Base-by-base conservation (phyloP, 768 basidiomycete species). In the Leccinum variicolor region DNA sequence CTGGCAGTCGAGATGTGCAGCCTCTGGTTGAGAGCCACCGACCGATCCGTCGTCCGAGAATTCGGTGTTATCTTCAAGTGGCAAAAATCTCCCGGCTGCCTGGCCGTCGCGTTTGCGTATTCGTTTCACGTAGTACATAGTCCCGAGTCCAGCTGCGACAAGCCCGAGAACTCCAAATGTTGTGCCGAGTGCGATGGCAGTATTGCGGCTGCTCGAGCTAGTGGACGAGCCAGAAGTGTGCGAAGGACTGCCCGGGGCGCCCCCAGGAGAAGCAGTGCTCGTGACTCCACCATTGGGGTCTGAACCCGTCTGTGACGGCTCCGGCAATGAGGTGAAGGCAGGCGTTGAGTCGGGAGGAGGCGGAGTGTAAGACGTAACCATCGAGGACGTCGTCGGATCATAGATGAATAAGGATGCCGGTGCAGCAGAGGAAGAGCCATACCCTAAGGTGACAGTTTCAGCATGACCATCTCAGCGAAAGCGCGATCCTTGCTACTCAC, bases 81-180 rank as follows among this genome's bases (percentile, higher is more conserved):
- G 59, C 21, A 58, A 51, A 50, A 72, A 72, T 19, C 45, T 57
- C 14, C 57, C 31, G 3, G 57, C 9, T 33, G 43, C 19, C 19
- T 28, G 57, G 25, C 52, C 33, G 17, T 53, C 39, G 19, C 57
- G 63, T 50, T 49, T 50, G 3, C 52, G 64, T 7, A 11, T 71
- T 34, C 77, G 77, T 43, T 77, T 77, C 52, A 78, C 45, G 65
- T 79, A 85, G 64, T 78, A 84, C 2, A 77, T 68, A 3, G 71
- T 70, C 1, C 68, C 77, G 0, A 78, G 61, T 14, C 71, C 75
- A 8, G 77, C 68, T 4, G 76, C 79, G 15, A 85, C 53, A 13
- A 88, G 72, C 11, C 77, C 87, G 8, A 89, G 69, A 7, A 82
- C 67, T 14, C 86, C 90, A 47, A 94, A 76, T 0, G 80, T 74